A percentile compares a stretch with the other conserved stretches of the same genome.
phyloP scores from a whole-genome alignment of 768 basidiomycete genomes.

The Aureoboletus auriporus region DNA sequence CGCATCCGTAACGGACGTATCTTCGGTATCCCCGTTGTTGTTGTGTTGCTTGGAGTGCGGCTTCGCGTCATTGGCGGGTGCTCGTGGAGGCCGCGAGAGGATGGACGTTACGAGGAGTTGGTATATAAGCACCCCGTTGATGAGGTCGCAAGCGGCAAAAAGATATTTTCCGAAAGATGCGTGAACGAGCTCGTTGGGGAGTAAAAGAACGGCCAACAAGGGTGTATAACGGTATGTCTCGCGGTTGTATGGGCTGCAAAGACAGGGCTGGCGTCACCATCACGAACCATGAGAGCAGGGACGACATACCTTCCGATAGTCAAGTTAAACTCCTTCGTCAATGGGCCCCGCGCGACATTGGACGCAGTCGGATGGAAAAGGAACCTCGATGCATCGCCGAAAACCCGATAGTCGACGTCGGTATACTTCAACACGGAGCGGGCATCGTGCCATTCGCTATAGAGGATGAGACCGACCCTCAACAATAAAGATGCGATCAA shows the following conservation, averaged over 20 bases:
- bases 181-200: slow-evolving; percentile 78
- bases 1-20: not conserved
- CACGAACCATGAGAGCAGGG: not conserved
- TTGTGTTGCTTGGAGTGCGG: not conserved
- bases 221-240: slow-evolving; percentile 98
- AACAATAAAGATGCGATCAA: slow-evolving; percentile 53
- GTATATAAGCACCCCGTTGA: slow-evolving; percentile 74
- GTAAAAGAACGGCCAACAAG: slow-evolving; percentile 74
- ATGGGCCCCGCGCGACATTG: slow-evolving; percentile 61
- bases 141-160: slow-evolving; percentile 79
- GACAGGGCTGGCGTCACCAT: slow-evolving; percentile 6
- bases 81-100: slow-evolving; percentile 30
- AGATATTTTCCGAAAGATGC: slow-evolving; percentile 89
- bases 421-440: slow-evolving; percentile 88
- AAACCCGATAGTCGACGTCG: slow-evolving; percentile 96
- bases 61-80: slow-evolving; percentile 4
- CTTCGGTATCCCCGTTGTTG: not conserved
- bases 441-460: slow-evolving; percentile 89
- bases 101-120: slow-evolving; percentile 50
- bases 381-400: slow-evolving; percentile 85
- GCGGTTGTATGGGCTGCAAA: slow-evolving; percentile 76
- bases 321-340: slow-evolving; percentile 38
- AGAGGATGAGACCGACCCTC: slow-evolving; percentile 68
- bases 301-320: slow-evolving; percentile 74
- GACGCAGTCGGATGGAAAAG: slow-evolving; percentile 44